Base-by-base conservation (phyloP, 1,284 basidiomycete genomes). In the Cutaneotrichosporon daszewskae region DNA sequence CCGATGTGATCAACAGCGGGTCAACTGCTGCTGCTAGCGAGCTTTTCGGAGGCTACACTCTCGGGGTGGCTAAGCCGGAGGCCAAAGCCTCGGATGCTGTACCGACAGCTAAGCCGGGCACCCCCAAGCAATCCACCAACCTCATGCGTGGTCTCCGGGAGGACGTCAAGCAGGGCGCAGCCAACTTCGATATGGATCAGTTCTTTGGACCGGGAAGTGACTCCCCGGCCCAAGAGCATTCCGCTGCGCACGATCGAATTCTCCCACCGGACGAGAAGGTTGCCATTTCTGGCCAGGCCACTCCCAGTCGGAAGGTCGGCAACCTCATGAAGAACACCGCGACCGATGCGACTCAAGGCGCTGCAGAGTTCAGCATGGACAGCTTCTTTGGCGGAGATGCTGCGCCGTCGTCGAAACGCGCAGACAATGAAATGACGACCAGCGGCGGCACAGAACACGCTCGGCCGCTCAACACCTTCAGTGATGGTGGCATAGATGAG, bases 251-350 rank as follows among this genome's bases (percentile, higher is more conserved):
- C n/a, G n/a, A n/a, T n/a, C n/a, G n/a, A n/a, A n/a, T n/a, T n/a
- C n/a, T n/a, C n/a, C n/a, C n/a, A n/a, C n/a, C n/a, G 13, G 28
- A 16, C 7, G 28, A 5, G 28, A 29, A 29, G 28, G n/a, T n/a
- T n/a, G n/a, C n/a, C n/a, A n/a, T n/a, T n/a, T n/a, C n/a, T n/a
- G n/a, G n/a, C n/a, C n/a, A n/a, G n/a, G n/a, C n/a, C n/a, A n/a
- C n/a, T n/a, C n/a, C n/a, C n/a, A n/a, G n/a, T n/a, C 26, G 24
- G 31, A 24, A 24, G 18, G 25, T 27, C 36, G 87, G 87, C 4
- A 85, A 76, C 57, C 67, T 91, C 60, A 83, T 92, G 63, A 69
- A 68, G 53, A 60, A 63, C 24, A 53, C 65, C 27, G 62, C 64
- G 47, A 58, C 65, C 45, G 64, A 67, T 42, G 63, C 63, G n/a